phyloP scores from a whole-genome alignment of 805 yeast genomes.

The Spathaspora passalidarum region DNA sequence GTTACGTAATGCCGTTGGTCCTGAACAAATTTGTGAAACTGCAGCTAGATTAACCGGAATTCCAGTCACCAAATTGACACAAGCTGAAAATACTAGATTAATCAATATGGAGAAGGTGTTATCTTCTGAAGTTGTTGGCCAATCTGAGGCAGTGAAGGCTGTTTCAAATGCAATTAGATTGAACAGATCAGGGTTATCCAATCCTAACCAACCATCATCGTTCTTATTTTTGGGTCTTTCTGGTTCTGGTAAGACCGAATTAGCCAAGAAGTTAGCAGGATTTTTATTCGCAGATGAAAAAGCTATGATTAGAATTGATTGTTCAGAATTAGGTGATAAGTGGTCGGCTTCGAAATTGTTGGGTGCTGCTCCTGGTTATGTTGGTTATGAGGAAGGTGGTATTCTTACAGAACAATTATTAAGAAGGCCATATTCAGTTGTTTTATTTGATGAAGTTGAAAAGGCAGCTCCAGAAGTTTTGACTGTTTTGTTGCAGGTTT shows the following conservation, averaged over 20 bases:
- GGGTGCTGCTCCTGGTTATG: slow-evolving; percentile 95
- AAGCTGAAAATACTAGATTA: slow-evolving; percentile 90
- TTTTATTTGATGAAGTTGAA: slow-evolving; percentile 95
- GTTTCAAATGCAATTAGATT: slow-evolving; percentile 94
- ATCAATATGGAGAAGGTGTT: slow-evolving; percentile 92
- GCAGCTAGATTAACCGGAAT: slow-evolving; percentile 96
- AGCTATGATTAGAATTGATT: slow-evolving; percentile 96
- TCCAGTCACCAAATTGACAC: slow-evolving; percentile 91
- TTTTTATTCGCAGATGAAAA: slow-evolving; percentile 94
- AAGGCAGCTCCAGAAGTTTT: slow-evolving; percentile 98
- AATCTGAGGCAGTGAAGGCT: slow-evolving; percentile 91
- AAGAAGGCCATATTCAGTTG: slow-evolving; percentile 93
- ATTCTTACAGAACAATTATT: slow-evolving; percentile 87
- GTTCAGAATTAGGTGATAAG: slow-evolving; percentile 94
- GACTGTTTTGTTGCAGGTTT: slow-evolving; percentile 84
- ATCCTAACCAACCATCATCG: slow-evolving; percentile 95
- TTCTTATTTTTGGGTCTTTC: slow-evolving; percentile 92
- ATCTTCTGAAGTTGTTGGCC: slow-evolving; percentile 86
- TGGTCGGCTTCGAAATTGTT: slow-evolving; percentile 92
- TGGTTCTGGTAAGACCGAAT: slow-evolving; percentile 97
- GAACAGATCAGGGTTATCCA: slow-evolving; percentile 90
- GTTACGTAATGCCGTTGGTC: slow-evolving; percentile 86
- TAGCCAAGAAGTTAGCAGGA: slow-evolving; percentile 95
- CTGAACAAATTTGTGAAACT: slow-evolving; percentile 93
- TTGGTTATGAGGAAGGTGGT: slow-evolving; percentile 98